phyloP scores from a whole-genome alignment of 495 filamentous ascomycete species.

The Lepidopterella palustris region DNA sequence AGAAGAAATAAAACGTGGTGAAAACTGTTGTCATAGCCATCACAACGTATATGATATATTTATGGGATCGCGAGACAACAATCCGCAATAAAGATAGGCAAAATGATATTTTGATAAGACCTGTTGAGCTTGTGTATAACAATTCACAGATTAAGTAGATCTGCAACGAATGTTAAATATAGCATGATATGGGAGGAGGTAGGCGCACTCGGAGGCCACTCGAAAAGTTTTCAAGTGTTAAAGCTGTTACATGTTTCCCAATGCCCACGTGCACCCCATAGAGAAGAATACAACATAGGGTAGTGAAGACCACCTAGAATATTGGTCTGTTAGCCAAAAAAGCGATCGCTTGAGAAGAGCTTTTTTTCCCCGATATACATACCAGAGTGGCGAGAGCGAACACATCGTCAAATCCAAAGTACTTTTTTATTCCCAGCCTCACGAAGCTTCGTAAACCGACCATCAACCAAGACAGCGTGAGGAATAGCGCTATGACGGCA shows the following conservation, averaged over 20 bases:
- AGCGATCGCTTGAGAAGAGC: neutral
- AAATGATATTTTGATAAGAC: neutral
- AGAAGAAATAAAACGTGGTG: neutral
- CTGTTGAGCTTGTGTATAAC: neutral
- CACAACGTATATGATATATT: neutral
- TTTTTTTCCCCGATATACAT: neutral
- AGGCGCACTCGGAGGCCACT: neutral
- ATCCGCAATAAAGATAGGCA: neutral
- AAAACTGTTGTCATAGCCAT: neutral
- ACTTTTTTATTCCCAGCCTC: neutral
- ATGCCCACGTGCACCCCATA: neutral
- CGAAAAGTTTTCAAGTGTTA: neutral
- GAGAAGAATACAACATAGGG: neutral
- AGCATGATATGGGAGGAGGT: neutral
- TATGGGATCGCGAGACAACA: neutral
- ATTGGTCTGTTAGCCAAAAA: neutral
- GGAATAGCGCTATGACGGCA: neutral
- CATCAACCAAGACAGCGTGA: neutral
- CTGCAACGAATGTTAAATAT: neutral
- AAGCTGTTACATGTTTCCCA: neutral
- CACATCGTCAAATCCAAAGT: neutral
- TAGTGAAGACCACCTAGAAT: neutral
- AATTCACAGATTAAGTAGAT: neutral
- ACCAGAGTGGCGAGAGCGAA: neutral
- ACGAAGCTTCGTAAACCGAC: neutral